phyloP scores from a whole-genome alignment of 2,329 filamentous ascomycete species.

The Venturiaceae sp. region DNA sequence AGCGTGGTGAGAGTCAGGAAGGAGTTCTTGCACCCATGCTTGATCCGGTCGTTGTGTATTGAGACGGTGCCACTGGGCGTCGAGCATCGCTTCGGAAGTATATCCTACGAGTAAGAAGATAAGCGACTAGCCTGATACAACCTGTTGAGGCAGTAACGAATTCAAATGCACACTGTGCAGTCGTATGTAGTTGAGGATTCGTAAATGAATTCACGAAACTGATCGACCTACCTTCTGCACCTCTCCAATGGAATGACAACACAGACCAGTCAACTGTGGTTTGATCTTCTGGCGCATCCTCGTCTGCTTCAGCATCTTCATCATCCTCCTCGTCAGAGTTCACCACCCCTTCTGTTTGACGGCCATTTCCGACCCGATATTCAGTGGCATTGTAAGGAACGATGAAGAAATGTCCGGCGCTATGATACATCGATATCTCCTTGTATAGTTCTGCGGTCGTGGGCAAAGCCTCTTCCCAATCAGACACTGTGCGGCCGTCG shows the following conservation, averaged over 20 bases:
- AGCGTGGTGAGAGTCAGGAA: slow-evolving; percentile 4
- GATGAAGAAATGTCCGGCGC: slow-evolving; percentile 1
- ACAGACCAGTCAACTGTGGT: slow-evolving; percentile 2
- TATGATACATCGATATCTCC: slow-evolving; percentile 6
- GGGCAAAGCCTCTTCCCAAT: not conserved
- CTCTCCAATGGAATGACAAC: not conserved
- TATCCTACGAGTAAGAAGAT: not conserved
- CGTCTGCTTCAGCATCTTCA: slow-evolving; percentile 5
- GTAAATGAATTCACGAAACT: too few relatives aligned
- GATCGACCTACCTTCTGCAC: not conserved
- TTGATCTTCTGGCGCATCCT: not conserved
- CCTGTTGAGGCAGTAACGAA: not conserved
- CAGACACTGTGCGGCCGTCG: not conserved
- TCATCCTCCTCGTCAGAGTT: not conserved
- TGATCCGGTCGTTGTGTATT: slow-evolving; percentile 7
- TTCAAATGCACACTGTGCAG: too few relatives aligned
- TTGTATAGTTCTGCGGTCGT: not conserved
- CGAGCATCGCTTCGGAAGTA: slow-evolving; percentile 4
- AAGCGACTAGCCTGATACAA: not conserved
- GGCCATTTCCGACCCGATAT: slow-evolving; percentile 4
- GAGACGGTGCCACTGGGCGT: not conserved
- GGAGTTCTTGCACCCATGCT: slow-evolving; percentile 5
- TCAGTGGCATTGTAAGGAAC: slow-evolving; percentile 6
- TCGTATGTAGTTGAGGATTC: too few relatives aligned
- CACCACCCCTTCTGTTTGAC: not conserved